Percentiles rank a stretch among this genome's conserved stretches.
Conservation (phyloP, 805 yeast species). For the Sungouiella thailandica region DNA sequence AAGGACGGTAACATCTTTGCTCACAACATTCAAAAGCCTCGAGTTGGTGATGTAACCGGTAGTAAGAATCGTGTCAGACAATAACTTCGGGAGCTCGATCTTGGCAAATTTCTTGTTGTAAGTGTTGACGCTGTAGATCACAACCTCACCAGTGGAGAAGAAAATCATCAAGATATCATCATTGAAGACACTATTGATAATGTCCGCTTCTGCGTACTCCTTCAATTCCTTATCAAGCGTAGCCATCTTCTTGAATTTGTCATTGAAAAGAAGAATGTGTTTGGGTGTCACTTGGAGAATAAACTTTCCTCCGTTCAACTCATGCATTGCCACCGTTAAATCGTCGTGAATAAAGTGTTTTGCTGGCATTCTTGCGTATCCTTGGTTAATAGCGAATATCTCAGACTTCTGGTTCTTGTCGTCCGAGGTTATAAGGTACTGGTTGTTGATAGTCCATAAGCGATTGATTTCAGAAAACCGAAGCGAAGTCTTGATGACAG, state of each 20-base stretch:
- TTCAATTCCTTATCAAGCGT: conserved; percentile 38
- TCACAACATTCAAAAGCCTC: conserved; percentile 41
- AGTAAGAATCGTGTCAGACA: conserved; percentile 52
- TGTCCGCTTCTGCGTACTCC: conserved; percentile 45
- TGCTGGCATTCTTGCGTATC: conserved; percentile 56
- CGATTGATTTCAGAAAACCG: conserved; percentile 68
- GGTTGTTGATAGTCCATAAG: conserved; percentile 67
- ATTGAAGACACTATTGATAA: conserved; percentile 55
- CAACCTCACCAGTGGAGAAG: conserved; percentile 66
- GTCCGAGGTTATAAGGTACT: conserved; percentile 69
- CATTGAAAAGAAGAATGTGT: conserved; percentile 55
- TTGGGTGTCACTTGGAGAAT: conserved; percentile 73
- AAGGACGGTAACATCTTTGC: conserved; percentile 23
- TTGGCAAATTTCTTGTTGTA: conserved; percentile 30
- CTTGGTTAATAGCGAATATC: conserved; percentile 57
- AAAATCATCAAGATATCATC: conserved; percentile 64
- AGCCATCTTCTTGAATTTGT: conserved; percentile 50
- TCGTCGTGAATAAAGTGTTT: conserved; percentile 61
- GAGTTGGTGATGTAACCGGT: conserved; percentile 61
- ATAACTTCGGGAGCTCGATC: conserved; percentile 36
- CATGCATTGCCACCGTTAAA: conserved; percentile 63
- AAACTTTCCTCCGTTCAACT: conserved; percentile 48
- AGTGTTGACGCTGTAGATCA: conserved; percentile 42
- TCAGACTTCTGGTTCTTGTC: conserved; percentile 59
- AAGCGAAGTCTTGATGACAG: conserved; percentile 60